These are phyloP conservation scores for Glycine latifolia DNA, from an alignment of 306 rosid genomes.

Conservation along the genomic window DNA sequence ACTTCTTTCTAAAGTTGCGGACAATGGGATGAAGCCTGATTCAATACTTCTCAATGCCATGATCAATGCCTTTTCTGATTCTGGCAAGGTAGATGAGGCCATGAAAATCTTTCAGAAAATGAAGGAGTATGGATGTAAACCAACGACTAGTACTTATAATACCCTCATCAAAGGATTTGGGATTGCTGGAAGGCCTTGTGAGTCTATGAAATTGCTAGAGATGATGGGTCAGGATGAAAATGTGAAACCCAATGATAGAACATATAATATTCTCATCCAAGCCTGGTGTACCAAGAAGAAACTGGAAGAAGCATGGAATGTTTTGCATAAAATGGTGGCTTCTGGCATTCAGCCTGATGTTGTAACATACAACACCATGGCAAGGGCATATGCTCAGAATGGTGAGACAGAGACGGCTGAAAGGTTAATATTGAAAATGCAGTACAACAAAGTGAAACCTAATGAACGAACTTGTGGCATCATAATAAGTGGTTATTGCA, in stretches of 20 bases:
- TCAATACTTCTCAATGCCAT: slow-evolving; percentile 87
- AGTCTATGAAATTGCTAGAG: slow-evolving; percentile 73
- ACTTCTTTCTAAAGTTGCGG: slow-evolving; percentile 74
- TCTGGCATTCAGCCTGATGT: slow-evolving; percentile 83
- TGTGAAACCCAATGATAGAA: slow-evolving; percentile 80
- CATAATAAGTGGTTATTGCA: slow-evolving; percentile 81
- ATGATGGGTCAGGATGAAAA: slow-evolving; percentile 65
- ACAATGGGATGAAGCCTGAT: slow-evolving; percentile 82
- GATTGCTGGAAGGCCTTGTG: slow-evolving; percentile 73
- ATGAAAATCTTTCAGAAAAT: slow-evolving; percentile 75
- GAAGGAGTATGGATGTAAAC: slow-evolving; percentile 82
- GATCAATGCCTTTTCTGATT: slow-evolving; percentile 89
- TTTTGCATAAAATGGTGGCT: slow-evolving; percentile 74
- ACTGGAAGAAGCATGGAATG: slow-evolving; percentile 77
- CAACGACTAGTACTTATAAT: slow-evolving; percentile 88
- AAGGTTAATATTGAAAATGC: slow-evolving; percentile 75
- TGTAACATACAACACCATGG: slow-evolving; percentile 88
- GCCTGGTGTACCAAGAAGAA: slow-evolving; percentile 84
- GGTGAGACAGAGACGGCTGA: slow-evolving; percentile 80
- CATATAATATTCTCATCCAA: slow-evolving; percentile 84
- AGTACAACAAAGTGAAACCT: slow-evolving; percentile 63
- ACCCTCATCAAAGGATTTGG: slow-evolving; percentile 94
- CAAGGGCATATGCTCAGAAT: slow-evolving; percentile 85
- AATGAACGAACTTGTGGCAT: slow-evolving; percentile 93
- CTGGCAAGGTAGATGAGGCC: slow-evolving; percentile 76